Evolutionary conservation across 176 grass and related monocot genomes (phyloP).

Genomic region (Cenchrus fungigraminus): DNA sequence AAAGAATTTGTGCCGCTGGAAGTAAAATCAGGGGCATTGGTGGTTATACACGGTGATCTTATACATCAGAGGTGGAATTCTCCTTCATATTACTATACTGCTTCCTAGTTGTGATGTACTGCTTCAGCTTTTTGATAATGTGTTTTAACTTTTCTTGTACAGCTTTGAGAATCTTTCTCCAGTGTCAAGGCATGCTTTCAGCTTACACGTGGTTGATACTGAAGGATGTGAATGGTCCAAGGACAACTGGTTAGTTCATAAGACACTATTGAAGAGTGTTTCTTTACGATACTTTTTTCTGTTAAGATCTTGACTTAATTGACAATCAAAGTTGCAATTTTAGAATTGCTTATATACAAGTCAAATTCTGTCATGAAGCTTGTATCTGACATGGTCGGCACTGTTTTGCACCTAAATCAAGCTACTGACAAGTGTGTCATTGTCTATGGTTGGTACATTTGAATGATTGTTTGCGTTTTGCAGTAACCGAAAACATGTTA

Average conservation of each 20-base stretch:
- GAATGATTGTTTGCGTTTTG: neutral
- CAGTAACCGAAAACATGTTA: neutral
- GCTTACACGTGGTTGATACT: conserved; percentile 85
- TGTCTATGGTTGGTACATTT: neutral
- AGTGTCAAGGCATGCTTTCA: conserved; percentile 86
- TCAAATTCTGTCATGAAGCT: neutral
- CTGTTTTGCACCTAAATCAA: conserved; percentile 16
- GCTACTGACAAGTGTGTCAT: neutral
- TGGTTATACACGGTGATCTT: conserved; percentile 91
- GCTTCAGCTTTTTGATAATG: conserved; percentile 31
- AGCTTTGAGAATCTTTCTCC: conserved; percentile 88
- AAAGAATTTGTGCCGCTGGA: conserved; percentile 88
- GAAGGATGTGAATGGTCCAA: conserved; percentile 83
- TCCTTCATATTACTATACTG: conserved; percentile 5
- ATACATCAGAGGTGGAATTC: conserved; percentile 82
- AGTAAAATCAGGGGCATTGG: conserved; percentile 86
- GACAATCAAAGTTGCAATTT: neutral
- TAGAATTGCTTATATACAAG: conserved; percentile 15
- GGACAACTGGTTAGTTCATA: conserved; percentile 83
- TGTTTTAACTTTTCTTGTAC: conserved; percentile 35
- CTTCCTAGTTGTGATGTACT: conserved; percentile 4
- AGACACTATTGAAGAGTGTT: conserved; percentile 4
- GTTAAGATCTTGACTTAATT: conserved; percentile 24
- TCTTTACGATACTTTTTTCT: neutral
- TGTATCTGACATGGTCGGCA: neutral